Percentiles rank a stretch among this genome's conserved stretches.
phyloP scores from a whole-genome alignment of 352 stramenopile species.

The Phytophthora uliginosa region DNA sequence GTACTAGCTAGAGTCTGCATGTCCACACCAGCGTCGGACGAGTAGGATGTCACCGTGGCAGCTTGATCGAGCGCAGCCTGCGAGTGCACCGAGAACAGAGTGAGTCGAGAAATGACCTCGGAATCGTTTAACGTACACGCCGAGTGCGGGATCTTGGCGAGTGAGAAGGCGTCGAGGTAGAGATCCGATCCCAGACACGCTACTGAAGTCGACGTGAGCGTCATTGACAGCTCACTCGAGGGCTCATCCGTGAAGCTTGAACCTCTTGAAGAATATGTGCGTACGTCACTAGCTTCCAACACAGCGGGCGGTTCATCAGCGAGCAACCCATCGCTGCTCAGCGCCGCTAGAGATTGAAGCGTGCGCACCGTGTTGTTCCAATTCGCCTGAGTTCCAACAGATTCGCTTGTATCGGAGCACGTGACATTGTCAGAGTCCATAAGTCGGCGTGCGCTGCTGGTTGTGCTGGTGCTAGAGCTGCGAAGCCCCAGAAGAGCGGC shows the following conservation, averaged over 20 bases:
- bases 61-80: conserved; percentile 38
- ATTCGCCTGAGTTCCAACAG: conserved; percentile 17
- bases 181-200: conserved; percentile 58
- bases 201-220: conserved; percentile 52
- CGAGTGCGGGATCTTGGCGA: conserved; percentile 50
- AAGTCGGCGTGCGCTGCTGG: conserved; percentile 19
- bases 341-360: conserved; percentile 58
- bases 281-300: conserved; percentile 43
- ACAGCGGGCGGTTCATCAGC: conserved; percentile 43
- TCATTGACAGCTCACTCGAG: conserved; percentile 37
- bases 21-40: conserved; percentile 20
- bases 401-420: conserved; percentile 29
- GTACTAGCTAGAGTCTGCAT: conserved; percentile 44
- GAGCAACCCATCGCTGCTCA: conserved; percentile 65
- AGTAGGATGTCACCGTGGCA: conserved; percentile 18
- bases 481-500: conserved; percentile 49
- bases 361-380: conserved; percentile 52
- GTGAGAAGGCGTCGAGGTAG: conserved; percentile 61
- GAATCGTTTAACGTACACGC: conserved; percentile 51
- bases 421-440: conserved; percentile 4
- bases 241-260: conserved; percentile 17
- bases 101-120: conserved; percentile 51
- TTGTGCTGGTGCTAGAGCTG: conserved; percentile 4
- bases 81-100: conserved; percentile 59
- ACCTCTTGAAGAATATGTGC: conserved; percentile 49